Percentiles rank a stretch among this genome's conserved stretches.
Conservation (phyloP, 768 basidiomycete genomes). For the Brasilioporus rufonigricans region DNA sequence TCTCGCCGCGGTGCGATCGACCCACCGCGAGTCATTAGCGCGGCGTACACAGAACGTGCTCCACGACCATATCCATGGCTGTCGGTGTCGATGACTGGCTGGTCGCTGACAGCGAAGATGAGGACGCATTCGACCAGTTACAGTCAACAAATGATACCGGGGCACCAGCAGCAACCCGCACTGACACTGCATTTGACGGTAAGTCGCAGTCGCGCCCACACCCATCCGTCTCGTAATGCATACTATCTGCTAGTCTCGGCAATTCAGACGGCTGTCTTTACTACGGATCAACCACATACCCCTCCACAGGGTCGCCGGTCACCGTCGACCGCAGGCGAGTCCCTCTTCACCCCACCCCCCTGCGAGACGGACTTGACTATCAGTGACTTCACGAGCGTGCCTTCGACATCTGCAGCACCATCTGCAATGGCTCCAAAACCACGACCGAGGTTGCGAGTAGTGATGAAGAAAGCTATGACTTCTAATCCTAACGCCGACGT, state of each 20-base stretch:
- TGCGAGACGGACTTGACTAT: conserved; percentile 8
- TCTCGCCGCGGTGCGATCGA: not conserved
- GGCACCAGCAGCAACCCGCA: not conserved
- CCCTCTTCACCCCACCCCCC: conserved; percentile 30
- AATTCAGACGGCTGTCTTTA: conserved; percentile 22
- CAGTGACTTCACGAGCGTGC: conserved; percentile 12
- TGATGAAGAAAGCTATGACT: conserved; percentile 18
- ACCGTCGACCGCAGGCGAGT: conserved; percentile 5
- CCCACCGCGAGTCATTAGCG: not conserved
- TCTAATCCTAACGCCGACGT: not conserved
- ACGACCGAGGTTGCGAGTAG: conserved; percentile 34
- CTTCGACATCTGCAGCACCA: conserved; percentile 3
- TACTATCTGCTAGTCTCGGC: conserved; percentile 6
- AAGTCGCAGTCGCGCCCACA: not conserved
- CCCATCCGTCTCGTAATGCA: not conserved
- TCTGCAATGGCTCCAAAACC: conserved; percentile 5
- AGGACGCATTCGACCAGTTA: conserved; percentile 14
- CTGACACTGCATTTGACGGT: conserved; percentile 7
- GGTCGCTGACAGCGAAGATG: conserved; percentile 51
- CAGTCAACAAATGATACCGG: not conserved
- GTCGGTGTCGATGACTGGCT: conserved; percentile 36
- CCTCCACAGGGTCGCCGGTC: conserved; percentile 9
- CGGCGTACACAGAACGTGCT: not conserved
- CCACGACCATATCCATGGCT: conserved; percentile 11
- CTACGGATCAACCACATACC: conserved; percentile 13